These are phyloP conservation scores for Stagonosporopsis chrysanthemi DNA, from an alignment of 2,329 filamentous ascomycete species.

Conservation along the genomic window DNA sequence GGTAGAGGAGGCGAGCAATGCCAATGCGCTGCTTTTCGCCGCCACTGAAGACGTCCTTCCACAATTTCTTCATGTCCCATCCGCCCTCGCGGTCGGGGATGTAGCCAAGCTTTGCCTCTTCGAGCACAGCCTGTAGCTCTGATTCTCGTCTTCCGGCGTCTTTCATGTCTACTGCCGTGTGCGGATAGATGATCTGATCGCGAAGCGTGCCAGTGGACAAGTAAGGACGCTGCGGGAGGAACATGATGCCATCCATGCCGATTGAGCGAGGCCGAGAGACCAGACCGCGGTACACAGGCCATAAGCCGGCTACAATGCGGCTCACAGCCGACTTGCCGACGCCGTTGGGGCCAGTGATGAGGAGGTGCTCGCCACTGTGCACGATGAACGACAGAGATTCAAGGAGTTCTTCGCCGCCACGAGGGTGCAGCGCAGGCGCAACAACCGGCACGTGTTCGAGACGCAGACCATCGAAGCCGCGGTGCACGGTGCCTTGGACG, in stretches of 20 bases:
- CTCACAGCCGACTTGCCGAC: slow-evolving; percentile 91
- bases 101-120: slow-evolving; percentile 86
- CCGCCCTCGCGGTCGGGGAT: slow-evolving; percentile 91
- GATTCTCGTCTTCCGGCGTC: slow-evolving; percentile 78
- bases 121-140: slow-evolving; percentile 78
- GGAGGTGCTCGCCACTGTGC: slow-evolving; percentile 86
- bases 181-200: slow-evolving; percentile 97
- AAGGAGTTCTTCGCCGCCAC: slow-evolving; percentile 89
- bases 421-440: slow-evolving; percentile 85
- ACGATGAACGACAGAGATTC: slow-evolving; percentile 90
- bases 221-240: slow-evolving; percentile 92
- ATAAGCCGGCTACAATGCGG: slow-evolving; percentile 87
- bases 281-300: slow-evolving; percentile 94
- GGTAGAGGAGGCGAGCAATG: slow-evolving; percentile 88
- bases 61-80: slow-evolving; percentile 96
- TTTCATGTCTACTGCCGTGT: slow-evolving; percentile 93
- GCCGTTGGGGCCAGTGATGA: slow-evolving; percentile 94
- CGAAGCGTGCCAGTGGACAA: slow-evolving; percentile 89
- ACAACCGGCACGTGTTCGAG: slow-evolving; percentile 93
- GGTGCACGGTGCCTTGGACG: slow-evolving; percentile 91
- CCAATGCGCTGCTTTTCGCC: slow-evolving; percentile 97
- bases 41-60: slow-evolving; percentile 97
- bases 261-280: slow-evolving; percentile 83
- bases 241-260: slow-evolving; percentile 95
- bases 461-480: slow-evolving; percentile 91